phyloP scores from a whole-genome alignment of 2,329 filamentous ascomycete species.

The Botrytis cinerea region DNA sequence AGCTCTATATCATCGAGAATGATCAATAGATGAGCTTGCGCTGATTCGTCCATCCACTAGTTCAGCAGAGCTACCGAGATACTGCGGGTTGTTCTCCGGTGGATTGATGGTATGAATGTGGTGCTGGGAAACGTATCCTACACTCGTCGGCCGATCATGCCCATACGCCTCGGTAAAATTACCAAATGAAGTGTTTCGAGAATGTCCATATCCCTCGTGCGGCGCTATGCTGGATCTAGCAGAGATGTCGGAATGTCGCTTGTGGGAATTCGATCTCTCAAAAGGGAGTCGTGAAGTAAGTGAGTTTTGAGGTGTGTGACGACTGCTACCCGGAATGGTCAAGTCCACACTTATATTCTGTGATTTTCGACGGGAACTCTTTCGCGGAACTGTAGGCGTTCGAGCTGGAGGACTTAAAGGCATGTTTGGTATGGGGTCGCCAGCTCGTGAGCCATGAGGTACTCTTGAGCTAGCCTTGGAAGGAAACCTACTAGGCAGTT shows the following conservation, averaged over 20 bases:
- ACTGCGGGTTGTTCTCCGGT: constrained; percentile 46
- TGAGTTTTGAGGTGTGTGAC: constrained; percentile 31
- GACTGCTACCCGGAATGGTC: constrained; percentile 20
- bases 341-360: constrained; percentile 35
- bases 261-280: constrained; percentile 56
- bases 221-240: constrained; percentile 53
- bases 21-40: constrained; percentile 32
- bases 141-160: constrained; percentile 55
- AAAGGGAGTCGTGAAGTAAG: constrained; percentile 52
- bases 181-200: constrained; percentile 34
- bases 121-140: constrained; percentile 60
- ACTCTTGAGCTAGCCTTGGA: constrained; percentile 56
- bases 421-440: constrained; percentile 46
- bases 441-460: constrained; percentile 27
- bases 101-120: constrained; percentile 58
- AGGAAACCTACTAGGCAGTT: constrained; percentile 61
- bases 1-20: constrained; percentile 21
- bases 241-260: constrained; percentile 53
- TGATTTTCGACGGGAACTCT: constrained; percentile 64
- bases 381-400: constrained; percentile 61
- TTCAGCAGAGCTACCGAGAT: constrained; percentile 58
- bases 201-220: constrained; percentile 49
- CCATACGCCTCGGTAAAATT: constrained; percentile 41
- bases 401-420: constrained; percentile 28
- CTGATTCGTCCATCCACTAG: constrained; percentile 49